Evolutionary conservation across 768 basidiomycete genomes (phyloP), one percentile per base, ranked within the genome.

Genomic region (Hortiboletus flavorubellus): DNA sequence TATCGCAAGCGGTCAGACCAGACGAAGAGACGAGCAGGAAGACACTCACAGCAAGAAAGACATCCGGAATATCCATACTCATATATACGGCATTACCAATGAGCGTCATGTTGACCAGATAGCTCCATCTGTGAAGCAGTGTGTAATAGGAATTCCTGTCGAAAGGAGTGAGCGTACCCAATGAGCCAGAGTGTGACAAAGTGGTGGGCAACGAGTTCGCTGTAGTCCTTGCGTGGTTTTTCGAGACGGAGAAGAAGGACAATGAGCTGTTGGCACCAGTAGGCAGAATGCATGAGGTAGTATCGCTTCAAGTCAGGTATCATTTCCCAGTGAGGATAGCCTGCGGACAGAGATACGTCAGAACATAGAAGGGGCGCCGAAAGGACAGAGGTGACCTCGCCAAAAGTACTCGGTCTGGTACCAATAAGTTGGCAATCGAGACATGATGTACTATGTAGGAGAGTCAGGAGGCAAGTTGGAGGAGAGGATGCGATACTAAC

Each of bases 21-120:
- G 15, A 34, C 0, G 40, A 43, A 31, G n/a, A 35, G 34, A 34
- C 7, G 16, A 14, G 8, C 3, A 26, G 35, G 16, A 23, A 41
- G 49, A 34, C 16, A 75, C 88, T 60, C 59, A 93, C 88, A 12
- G 91, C 93, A 12, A 99, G 78, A 71, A 89, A 91, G 34, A 84
- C 73, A 67, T 99, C 97, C 0, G 95, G 93, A 18, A 95, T 78
- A 74, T 99, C 97, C 97, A 98, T 98, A 68, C 93, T 97, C 74
- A 95, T 80, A 64, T 87, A 98, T 30, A 99, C 82, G 6, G 93
- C 88, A 59, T 91, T 89, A 10, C 97, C 97, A 41, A 98, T 94
- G 49, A 82, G 72, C 0, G 94, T 98, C 49, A 93, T 41, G 72
- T 92, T 94, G 60, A 85, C 57, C 33, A 86, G 61, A 64, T 93